These are phyloP conservation scores for Trichoderma polysporum DNA, from an alignment of 2,329 filamentous ascomycete species.

Conservation along the genomic window DNA sequence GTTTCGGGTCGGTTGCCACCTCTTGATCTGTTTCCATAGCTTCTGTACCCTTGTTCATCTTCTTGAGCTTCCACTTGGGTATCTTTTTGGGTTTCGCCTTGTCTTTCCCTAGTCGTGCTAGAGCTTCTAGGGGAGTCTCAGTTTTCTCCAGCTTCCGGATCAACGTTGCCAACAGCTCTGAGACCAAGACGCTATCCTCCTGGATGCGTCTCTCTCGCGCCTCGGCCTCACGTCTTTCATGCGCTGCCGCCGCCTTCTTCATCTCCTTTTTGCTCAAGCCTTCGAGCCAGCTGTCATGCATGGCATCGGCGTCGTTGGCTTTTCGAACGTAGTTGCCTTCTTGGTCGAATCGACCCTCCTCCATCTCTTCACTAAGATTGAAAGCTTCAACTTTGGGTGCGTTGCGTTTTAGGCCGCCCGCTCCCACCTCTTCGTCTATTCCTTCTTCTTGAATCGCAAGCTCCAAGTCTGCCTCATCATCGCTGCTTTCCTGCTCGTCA, in stretches of 20 bases:
- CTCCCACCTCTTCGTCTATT: constrained; percentile 84
- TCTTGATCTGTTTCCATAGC: constrained; percentile 69
- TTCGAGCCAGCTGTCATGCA: constrained; percentile 90
- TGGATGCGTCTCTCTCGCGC: constrained; percentile 67
- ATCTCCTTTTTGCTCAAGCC: constrained; percentile 94
- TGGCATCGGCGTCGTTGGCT: constrained; percentile 81
- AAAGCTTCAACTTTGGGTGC: constrained; percentile 95
- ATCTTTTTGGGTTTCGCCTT: constrained; percentile 60
- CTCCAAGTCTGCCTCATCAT: constrained; percentile 69
- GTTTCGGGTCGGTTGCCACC: constrained; percentile 61
- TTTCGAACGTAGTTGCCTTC: constrained; percentile 89
- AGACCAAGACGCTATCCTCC: constrained; percentile 72
- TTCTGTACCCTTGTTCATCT: constrained; percentile 54
- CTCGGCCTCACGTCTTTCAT: constrained; percentile 80
- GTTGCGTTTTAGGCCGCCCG: constrained; percentile 86
- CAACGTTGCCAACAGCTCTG: constrained; percentile 70
- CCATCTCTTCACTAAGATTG: constrained; percentile 86
- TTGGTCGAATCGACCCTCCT: constrained; percentile 91
- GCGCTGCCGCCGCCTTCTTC: constrained; percentile 79
- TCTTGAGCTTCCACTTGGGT: constrained; percentile 70
- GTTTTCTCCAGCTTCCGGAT: constrained; percentile 73
- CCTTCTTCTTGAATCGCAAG: constrained; percentile 70
- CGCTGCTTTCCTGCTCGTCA: constrained; percentile 55
- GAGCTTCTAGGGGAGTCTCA: constrained; percentile 84
- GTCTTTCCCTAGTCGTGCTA: constrained; percentile 74